Percentiles rank a stretch among this genome's conserved stretches.
These are phyloP conservation scores for Emericellopsis terricola DNA, from an alignment of 495 filamentous ascomycete genomes.

Conservation along the genomic window DNA sequence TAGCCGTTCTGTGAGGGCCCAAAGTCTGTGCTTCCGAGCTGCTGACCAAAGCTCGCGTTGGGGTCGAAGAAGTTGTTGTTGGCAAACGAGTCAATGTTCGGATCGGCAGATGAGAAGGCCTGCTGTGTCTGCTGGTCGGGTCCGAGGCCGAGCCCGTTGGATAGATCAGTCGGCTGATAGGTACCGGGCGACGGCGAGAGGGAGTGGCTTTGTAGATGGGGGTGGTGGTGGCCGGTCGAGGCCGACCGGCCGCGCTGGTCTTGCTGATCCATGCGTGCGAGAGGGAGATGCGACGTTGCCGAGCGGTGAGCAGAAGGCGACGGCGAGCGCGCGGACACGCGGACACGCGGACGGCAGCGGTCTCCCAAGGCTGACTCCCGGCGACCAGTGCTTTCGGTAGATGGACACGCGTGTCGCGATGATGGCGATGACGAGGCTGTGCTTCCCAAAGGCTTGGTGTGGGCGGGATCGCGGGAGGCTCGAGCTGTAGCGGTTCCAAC, in stretches of 20 bases:
- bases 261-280: conserved; percentile 32
- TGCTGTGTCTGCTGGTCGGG: conserved; percentile 21
- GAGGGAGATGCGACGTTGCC: too few relatives aligned
- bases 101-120: conserved; percentile 14
- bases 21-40: conserved; percentile 15
- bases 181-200: conserved; percentile 29
- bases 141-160: conserved; percentile 27
- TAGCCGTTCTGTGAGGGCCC: conserved; percentile 14
- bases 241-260: conserved; percentile 24
- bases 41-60: conserved; percentile 19
- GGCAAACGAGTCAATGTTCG: conserved; percentile 17
- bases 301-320: too few relatives aligned
- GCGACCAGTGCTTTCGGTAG: too few relatives aligned
- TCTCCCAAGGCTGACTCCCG: too few relatives aligned
- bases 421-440: too few relatives aligned
- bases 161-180: conserved; percentile 21
- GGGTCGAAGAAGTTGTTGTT: conserved; percentile 21
- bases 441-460: too few relatives aligned
- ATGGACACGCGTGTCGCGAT: too few relatives aligned
- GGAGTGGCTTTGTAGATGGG: conserved; percentile 29
- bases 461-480: too few relatives aligned
- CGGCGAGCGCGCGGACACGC: too few relatives aligned
- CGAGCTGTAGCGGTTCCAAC: too few relatives aligned
- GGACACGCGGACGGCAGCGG: too few relatives aligned
- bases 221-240: conserved; percentile 24